These are phyloP conservation scores for Straminergon stramineum DNA, from an alignment of 225 moss, liverwort and hornwort species.

Conservation along the genomic window DNA sequence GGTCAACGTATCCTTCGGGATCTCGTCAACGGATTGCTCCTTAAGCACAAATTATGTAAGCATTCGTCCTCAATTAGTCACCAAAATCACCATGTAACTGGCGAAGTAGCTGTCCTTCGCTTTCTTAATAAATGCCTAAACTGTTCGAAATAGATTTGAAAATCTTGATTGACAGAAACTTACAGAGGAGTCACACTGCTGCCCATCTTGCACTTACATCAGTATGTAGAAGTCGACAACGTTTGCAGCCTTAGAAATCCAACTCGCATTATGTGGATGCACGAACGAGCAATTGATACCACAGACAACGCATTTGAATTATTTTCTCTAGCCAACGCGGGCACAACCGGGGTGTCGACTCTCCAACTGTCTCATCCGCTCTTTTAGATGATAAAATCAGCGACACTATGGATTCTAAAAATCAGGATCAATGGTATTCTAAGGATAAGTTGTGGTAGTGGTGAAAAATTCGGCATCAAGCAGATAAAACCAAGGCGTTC, in stretches of 20 bases:
- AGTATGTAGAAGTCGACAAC: background rate
- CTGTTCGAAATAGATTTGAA: background rate
- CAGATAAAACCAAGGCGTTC: background rate
- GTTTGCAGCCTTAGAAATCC: background rate
- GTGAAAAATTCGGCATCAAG: background rate
- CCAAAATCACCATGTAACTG: background rate
- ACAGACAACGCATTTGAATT: background rate
- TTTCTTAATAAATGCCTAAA: background rate
- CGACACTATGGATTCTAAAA: background rate
- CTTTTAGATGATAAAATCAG: background rate
- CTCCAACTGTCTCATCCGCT: background rate
- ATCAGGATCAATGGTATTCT: background rate
- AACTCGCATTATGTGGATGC: background rate
- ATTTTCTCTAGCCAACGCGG: background rate
- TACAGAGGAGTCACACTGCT: background rate
- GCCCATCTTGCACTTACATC: background rate
- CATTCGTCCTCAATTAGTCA: background rate
- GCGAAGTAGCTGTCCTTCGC: background rate
- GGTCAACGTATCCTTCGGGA: background rate
- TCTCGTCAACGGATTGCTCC: background rate
- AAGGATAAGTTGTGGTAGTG: too few relatives aligned
- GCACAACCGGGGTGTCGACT: background rate
- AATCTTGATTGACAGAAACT: background rate
- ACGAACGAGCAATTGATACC: background rate
- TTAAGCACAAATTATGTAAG: background rate